These are phyloP conservation scores for Magnusiomyces tetraspermus DNA, from an alignment of 1,139 yeast species.

Conservation along the genomic window DNA sequence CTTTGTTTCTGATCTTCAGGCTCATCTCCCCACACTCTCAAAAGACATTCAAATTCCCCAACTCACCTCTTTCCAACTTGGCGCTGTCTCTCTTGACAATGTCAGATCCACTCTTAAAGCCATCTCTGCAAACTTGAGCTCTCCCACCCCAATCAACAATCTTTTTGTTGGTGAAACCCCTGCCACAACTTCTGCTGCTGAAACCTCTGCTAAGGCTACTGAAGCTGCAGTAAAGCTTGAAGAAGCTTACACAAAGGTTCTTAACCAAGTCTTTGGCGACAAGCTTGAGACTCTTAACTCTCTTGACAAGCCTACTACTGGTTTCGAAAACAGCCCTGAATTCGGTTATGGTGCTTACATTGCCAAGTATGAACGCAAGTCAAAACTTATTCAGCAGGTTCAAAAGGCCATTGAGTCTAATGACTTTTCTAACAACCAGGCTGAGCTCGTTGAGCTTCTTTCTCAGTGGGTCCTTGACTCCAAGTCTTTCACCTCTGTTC, in stretches of 20 bases:
- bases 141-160: constrained; percentile 52
- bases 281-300: constrained; percentile 54
- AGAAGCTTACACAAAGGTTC: constrained; percentile 66
- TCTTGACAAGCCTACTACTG: constrained; percentile 38
- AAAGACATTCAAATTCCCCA: constrained; percentile 28
- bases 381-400: constrained; percentile 42
- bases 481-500: constrained; percentile 12
- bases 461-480: constrained; percentile 55
- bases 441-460: constrained; percentile 46
- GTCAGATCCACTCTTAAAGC: constrained; percentile 41
- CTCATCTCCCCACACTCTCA: constrained; percentile 39
- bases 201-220: constrained; percentile 30
- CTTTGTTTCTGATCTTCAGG: constrained; percentile 52
- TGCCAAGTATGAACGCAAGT: constrained; percentile 40
- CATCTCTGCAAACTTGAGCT: constrained; percentile 44
- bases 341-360: constrained; percentile 77
- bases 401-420: constrained; percentile 42
- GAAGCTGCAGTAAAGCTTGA: constrained; percentile 49
- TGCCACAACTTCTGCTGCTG: constrained; percentile 16
- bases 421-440: constrained; percentile 40
- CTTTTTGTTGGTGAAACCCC: constrained; percentile 45
- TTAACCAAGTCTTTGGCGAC: constrained; percentile 53
- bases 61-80: constrained; percentile 52
- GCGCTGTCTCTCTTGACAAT: constrained; percentile 40
- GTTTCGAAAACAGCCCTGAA: constrained; percentile 51